phyloP scores from a whole-genome alignment of 768 basidiomycete genomes.

The Pisolithus orientalis region DNA sequence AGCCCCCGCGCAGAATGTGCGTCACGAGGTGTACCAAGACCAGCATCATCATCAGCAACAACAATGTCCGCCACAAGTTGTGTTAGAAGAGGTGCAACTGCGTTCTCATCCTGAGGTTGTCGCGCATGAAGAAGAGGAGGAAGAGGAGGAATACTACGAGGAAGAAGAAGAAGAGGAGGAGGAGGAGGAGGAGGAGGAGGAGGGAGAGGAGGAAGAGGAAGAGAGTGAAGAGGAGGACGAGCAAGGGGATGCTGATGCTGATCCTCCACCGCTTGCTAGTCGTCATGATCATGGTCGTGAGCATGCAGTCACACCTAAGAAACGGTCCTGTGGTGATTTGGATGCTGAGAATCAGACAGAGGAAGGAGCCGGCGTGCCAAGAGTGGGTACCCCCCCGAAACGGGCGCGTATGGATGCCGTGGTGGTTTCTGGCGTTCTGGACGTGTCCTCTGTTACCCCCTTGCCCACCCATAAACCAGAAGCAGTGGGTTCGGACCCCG shows the following conservation, averaged over 20 bases:
- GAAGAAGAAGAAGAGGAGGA: constrained; percentile 22
- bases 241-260: constrained; percentile 6
- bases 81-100: constrained; percentile 19
- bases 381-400: constrained; percentile 36
- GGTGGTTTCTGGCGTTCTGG: neutral
- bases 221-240: constrained; percentile 24
- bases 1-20: neutral
- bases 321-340: constrained; percentile 34
- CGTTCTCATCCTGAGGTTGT: neutral
- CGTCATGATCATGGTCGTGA: constrained; percentile 4
- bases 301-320: constrained; percentile 20
- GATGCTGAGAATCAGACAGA: constrained; percentile 19
- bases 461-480: neutral
- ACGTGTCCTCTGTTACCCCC: neutral
- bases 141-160: constrained; percentile 24
- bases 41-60: constrained; percentile 4
- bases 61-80: constrained; percentile 16
- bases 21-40: too few relatives aligned
- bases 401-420: constrained; percentile 24
- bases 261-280: constrained; percentile 3
- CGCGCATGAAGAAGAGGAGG: constrained; percentile 23
- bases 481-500: constrained; percentile 1
- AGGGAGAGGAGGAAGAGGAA: constrained; percentile 25
- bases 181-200: constrained; percentile 14
- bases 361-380: neutral